Evolutionary conservation across 805 yeast species (phyloP), one percentile per base, ranked within the genome.

Genomic region (Priceomyces fermenticarens): DNA sequence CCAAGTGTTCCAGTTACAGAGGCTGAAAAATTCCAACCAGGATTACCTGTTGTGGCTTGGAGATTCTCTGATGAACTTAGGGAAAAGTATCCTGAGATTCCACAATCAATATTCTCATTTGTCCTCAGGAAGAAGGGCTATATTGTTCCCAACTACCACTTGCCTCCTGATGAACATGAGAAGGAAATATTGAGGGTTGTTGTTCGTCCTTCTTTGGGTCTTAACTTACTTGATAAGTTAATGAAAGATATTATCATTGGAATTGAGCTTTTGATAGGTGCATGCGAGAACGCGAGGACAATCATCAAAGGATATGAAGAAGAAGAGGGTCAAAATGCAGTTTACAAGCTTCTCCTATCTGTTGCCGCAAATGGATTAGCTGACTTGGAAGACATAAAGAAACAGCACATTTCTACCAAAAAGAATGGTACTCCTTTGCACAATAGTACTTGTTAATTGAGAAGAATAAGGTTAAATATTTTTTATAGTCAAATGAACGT

Each of bases 21-120:
- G 1, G 36, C 30, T 8, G 37, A 42, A 6, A 49, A 45, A 10
- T 88, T 67, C 67, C 74, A 78, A 53, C 81, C 85, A 1, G 96
- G 96, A 2, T 74, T 89, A 45, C 97, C 97, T 2, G 93, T 89
- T 27, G 96, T 88, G 32, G 85, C 97, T 0, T 89, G 88, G 74
- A 80, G 80, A 57, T 77, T 89, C 51, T 75, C 86, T 2, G 68
- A 79, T 38, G 69, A 70, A 30, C 78, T 89, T 58, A 58, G 64
- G 32, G 56, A 73, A 32, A 58, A 72, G 32, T 86, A 81, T 59
- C 93, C 96, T 3, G 88, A 81, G 60, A 77, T 89, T 41, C 96
- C 95, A 8, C 97, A 90, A 63, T 73, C 83, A 12, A 72, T 86
- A 43, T 62, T 89, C 20, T 83, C 96, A 0, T 70, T 81, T 10